phyloP scores from a whole-genome alignment of 2,329 filamentous ascomycete species.

The Colletotrichum incanum region DNA sequence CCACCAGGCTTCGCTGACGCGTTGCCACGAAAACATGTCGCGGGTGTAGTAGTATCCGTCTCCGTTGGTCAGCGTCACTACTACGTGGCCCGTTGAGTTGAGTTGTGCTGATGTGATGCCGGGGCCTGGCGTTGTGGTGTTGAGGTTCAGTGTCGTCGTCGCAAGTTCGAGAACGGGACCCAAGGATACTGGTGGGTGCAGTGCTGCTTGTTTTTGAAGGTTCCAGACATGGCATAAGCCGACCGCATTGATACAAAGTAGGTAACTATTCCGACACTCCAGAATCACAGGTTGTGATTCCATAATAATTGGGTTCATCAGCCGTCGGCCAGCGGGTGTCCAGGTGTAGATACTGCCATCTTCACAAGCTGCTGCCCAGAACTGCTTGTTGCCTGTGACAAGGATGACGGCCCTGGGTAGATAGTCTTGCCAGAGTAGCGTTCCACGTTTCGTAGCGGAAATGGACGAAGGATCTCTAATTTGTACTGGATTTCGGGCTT shows the following conservation, averaged over 20 bases:
- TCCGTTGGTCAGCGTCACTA: slow-evolving; percentile 94
- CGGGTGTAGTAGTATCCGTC: slow-evolving; percentile 94
- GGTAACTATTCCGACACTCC: slow-evolving; percentile 90
- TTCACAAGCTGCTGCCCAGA: slow-evolving; percentile 95
- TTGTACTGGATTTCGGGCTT: slow-evolving; percentile 87
- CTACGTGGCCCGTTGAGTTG: slow-evolving; percentile 87
- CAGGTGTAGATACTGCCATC: slow-evolving; percentile 92
- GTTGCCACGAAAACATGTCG: slow-evolving; percentile 91
- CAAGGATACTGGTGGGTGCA: slow-evolving; percentile 91
- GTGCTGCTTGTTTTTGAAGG: slow-evolving; percentile 83
- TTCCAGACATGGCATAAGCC: slow-evolving; percentile 97
- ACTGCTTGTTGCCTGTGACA: slow-evolving; percentile 89
- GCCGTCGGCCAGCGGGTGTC: slow-evolving; percentile 90
- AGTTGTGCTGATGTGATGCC: slow-evolving; percentile 92
- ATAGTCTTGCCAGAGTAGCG: slow-evolving; percentile 93
- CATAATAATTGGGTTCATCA: slow-evolving; percentile 87
- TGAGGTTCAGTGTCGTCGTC: slow-evolving; percentile 81
- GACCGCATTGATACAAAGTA: slow-evolving; percentile 89
- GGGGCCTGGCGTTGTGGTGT: slow-evolving; percentile 82
- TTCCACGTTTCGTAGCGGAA: slow-evolving; percentile 84
- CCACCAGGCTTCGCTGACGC: slow-evolving; percentile 98
- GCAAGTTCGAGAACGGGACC: slow-evolving; percentile 92
- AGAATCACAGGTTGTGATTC: slow-evolving; percentile 96
- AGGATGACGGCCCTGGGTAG: slow-evolving; percentile 89
- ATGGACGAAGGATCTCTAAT: slow-evolving; percentile 88